Conservation (phyloP, 2,329 filamentous ascomycete species). For the Pseudocercospora vitis region DNA sequence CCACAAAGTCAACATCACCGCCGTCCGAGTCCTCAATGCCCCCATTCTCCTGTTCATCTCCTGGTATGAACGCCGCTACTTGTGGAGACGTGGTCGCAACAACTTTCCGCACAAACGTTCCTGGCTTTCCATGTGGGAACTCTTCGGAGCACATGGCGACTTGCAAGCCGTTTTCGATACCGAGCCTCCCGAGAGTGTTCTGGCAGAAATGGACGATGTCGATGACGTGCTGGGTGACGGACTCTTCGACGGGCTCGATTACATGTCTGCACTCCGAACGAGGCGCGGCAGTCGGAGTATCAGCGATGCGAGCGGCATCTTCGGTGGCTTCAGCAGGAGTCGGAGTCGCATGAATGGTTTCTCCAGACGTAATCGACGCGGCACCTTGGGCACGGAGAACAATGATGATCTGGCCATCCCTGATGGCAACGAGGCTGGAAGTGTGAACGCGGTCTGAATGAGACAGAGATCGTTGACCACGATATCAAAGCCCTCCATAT, state of each 20-base stretch:
- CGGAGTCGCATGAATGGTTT: conserved; percentile 26
- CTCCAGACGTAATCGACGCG: not conserved
- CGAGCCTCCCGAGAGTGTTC: conserved; percentile 60
- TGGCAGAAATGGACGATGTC: conserved; percentile 51
- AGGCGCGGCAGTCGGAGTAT: conserved; percentile 33
- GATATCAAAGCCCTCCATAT: too few relatives aligned
- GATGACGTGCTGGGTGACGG: conserved; percentile 49
- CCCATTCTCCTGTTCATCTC: conserved; percentile 72
- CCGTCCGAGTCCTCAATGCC: conserved; percentile 71
- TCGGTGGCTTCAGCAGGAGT: conserved; percentile 16
- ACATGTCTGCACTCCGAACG: conserved; percentile 30
- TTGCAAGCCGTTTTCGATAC: conserved; percentile 72
- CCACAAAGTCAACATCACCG: conserved; percentile 82
- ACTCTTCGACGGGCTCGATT: conserved; percentile 39
- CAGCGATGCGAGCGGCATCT: conserved; percentile 29
- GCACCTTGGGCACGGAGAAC: not conserved
- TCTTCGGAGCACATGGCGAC: conserved; percentile 69
- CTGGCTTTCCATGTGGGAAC: conserved; percentile 61
- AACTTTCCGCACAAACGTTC: conserved; percentile 40
- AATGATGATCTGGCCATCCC: not conserved
- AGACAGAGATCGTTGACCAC: too few relatives aligned
- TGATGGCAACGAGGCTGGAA: not conserved
- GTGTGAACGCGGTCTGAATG: not conserved
- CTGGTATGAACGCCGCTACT: conserved; percentile 65
- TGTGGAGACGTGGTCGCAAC: conserved; percentile 56